Evolutionary conservation across 805 yeast species (phyloP).

Genomic region (Torulaspora gathmanii): DNA sequence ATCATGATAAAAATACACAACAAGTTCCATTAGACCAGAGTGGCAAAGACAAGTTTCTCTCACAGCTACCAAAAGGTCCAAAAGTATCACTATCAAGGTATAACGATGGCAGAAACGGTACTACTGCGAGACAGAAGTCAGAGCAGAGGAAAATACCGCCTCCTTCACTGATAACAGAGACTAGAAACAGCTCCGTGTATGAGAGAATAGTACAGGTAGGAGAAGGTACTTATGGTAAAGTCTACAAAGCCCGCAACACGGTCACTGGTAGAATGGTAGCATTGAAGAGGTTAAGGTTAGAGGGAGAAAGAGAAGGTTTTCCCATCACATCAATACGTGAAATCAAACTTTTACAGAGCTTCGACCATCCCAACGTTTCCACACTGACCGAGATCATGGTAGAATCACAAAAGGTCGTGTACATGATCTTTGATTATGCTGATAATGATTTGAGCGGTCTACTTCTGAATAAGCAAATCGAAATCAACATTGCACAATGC

Average conservation of each 20-base stretch:
- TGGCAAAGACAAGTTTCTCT: slow-evolving; percentile 13
- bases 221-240: slow-evolving; percentile 92
- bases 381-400: slow-evolving; percentile 87
- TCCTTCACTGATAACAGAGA: slow-evolving; percentile 14
- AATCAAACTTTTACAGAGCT: slow-evolving; percentile 70
- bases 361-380: slow-evolving; percentile 77
- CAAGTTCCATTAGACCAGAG: background rate
- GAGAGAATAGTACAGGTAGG: slow-evolving; percentile 85
- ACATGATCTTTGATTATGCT: slow-evolving; percentile 90
- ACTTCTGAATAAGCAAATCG: slow-evolving; percentile 66
- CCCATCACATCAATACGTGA: slow-evolving; percentile 95
- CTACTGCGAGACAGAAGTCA: background rate
- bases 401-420: slow-evolving; percentile 56
- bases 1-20: background rate
- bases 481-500: slow-evolving; percentile 56
- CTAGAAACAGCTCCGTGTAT: slow-evolving; percentile 39
- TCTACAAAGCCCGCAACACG: slow-evolving; percentile 55
- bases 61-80: slow-evolving; percentile 29
- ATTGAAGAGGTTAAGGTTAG: slow-evolving; percentile 75
- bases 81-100: slow-evolving; percentile 16
- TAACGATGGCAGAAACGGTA: slow-evolving; percentile 10
- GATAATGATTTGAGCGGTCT: slow-evolving; percentile 91
- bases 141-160: slow-evolving; percentile 4
- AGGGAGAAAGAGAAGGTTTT: slow-evolving; percentile 87
- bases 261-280: slow-evolving; percentile 76